Evolutionary conservation across 371 early-diverging fungal species (phyloP).

Genomic region (Mucor ambiguus): DNA sequence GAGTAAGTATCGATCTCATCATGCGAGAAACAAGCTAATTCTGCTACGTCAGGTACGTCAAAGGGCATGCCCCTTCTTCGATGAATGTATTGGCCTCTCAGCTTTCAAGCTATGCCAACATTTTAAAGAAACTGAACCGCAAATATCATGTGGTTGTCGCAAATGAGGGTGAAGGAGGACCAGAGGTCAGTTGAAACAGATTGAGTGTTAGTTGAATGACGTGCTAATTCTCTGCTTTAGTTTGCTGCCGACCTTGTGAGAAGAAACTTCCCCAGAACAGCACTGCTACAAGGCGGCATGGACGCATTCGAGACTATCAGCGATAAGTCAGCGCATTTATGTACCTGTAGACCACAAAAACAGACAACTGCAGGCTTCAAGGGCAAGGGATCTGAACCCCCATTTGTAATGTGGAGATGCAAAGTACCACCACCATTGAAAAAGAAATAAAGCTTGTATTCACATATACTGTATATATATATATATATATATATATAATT

Average conservation of each 20-base stretch:
- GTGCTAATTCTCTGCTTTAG: constrained; percentile 17
- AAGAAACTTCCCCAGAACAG: constrained; percentile 50
- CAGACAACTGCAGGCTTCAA: constrained; percentile 49
- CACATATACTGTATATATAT: neutral
- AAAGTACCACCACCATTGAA: constrained; percentile 41
- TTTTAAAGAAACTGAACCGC: constrained; percentile 56
- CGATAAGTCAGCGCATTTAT: constrained; percentile 20
- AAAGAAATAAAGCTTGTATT: constrained; percentile 15
- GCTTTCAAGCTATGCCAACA: constrained; percentile 46
- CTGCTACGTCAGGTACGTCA: constrained; percentile 43
- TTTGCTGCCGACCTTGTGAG: constrained; percentile 58
- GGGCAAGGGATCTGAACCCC: constrained; percentile 55
- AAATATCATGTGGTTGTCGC: constrained; percentile 64
- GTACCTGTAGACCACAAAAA: constrained; percentile 49
- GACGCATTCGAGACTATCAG: constrained; percentile 45
- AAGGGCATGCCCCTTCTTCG: constrained; percentile 62
- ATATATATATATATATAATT: too few relatives aligned
- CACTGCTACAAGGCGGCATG: constrained; percentile 61
- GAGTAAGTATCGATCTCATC: constrained; percentile 46
- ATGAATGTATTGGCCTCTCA: constrained; percentile 56
- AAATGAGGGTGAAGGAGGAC: constrained; percentile 47
- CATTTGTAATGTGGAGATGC: constrained; percentile 54
- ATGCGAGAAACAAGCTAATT: neutral
- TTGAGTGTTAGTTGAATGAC: neutral
- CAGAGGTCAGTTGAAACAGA: constrained; percentile 51